Conservation (phyloP, 202 grass and related monocot species). For the Musa balbisiana region DNA sequence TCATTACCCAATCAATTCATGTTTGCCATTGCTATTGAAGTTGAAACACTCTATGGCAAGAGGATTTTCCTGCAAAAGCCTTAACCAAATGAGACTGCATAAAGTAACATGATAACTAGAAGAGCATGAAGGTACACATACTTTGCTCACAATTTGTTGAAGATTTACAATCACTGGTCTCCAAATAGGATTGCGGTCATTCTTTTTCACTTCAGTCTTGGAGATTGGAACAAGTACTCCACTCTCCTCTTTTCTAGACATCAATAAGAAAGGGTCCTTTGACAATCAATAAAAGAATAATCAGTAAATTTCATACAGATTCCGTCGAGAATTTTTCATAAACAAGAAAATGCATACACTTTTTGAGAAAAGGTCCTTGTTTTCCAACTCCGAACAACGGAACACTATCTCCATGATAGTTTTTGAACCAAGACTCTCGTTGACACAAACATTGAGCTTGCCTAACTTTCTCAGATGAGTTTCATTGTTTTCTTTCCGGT, state of each 20-base stretch:
- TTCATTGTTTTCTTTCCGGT: constrained; percentile 41
- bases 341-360: constrained; percentile 47
- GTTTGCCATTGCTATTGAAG: constrained; percentile 85
- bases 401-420: constrained; percentile 88
- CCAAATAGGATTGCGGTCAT: constrained; percentile 93
- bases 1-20: constrained; percentile 88
- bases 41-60: constrained; percentile 93
- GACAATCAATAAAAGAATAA: constrained; percentile 31
- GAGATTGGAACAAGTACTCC: constrained; percentile 80
- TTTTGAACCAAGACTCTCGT: constrained; percentile 87
- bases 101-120: constrained; percentile 13
- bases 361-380: constrained; percentile 97
- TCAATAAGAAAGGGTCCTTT: constrained; percentile 92
- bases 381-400: constrained; percentile 79
- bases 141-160: constrained; percentile 95
- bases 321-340: constrained; percentile 8
- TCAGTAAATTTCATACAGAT: constrained; percentile 19
- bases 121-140: constrained; percentile 41
- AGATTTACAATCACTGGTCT: constrained; percentile 82
- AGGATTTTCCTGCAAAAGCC: constrained; percentile 84
- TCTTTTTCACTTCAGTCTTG: constrained; percentile 99
- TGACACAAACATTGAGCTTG: constrained; percentile 60
- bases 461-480: constrained; percentile 58
- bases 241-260: constrained; percentile 80
- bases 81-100: constrained; percentile 17